Evolutionary conservation across 148 eudicot species (phyloP).

Genomic region (Dianthus caryophyllus): DNA sequence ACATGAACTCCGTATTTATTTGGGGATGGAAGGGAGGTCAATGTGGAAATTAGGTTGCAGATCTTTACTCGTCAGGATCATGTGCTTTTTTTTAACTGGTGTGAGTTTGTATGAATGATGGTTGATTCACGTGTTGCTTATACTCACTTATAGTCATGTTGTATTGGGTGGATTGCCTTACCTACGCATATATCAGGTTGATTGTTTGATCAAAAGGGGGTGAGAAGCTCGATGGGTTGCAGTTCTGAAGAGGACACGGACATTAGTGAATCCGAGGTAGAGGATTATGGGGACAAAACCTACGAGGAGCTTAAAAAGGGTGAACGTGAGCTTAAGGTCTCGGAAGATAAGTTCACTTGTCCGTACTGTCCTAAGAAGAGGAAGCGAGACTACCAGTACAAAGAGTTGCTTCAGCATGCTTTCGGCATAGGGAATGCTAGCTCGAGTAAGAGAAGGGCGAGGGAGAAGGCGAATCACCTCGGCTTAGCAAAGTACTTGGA

Average conservation of each 20-base stretch:
- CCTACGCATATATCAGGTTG: neutral
- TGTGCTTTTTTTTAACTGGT: no score
- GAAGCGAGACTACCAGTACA: conserved; percentile 55
- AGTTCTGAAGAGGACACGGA: conserved; percentile 74
- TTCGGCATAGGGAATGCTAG: conserved; percentile 57
- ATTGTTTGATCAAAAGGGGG: neutral
- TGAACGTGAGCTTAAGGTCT: conserved; percentile 35
- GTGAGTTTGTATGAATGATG: neutral
- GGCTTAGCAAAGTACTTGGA: conserved; percentile 69
- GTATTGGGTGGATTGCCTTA: neutral
- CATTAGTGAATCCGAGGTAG: conserved; percentile 69
- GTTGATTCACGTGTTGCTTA: neutral
- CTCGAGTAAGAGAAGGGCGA: conserved; percentile 63
- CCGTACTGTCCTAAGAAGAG: conserved; percentile 75
- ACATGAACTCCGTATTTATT: no score
- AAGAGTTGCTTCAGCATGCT: conserved; percentile 88
- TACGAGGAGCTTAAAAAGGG: conserved; percentile 65
- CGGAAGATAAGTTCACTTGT: conserved; percentile 57
- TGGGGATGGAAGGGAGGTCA: no score
- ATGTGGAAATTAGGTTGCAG: no score
- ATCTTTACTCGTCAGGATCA: no score
- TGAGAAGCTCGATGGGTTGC: conserved; percentile 36
- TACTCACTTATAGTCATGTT: neutral
- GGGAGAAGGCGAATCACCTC: conserved; percentile 81
- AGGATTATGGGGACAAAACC: conserved; percentile 55